Conservation (phyloP, 2,329 filamentous ascomycete genomes). For the Pseudopyricularia cyperi region DNA sequence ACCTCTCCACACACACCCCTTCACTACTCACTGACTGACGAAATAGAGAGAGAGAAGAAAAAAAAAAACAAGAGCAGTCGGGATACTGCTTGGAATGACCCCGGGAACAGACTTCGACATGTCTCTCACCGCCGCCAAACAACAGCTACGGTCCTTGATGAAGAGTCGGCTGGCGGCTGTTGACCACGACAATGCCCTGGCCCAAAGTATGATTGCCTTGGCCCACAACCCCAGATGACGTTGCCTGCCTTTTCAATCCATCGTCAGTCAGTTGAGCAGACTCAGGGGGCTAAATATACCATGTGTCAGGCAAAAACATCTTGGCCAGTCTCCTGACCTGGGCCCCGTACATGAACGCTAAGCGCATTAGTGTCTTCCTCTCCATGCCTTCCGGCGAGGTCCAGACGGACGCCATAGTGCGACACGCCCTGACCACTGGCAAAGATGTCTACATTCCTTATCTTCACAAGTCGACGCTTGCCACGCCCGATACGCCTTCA, state of each 20-base stretch:
- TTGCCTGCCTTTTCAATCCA: background rate
- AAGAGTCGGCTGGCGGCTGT: slow-evolving; percentile 51
- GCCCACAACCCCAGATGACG: background rate
- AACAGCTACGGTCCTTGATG: slow-evolving; percentile 59
- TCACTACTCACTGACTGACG: background rate
- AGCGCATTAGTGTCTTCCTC: slow-evolving; percentile 71
- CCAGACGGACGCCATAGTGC: slow-evolving; percentile 70
- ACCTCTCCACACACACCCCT: background rate
- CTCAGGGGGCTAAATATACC: slow-evolving; percentile 2
- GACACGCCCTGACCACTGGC: slow-evolving; percentile 60
- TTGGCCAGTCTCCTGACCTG: slow-evolving; percentile 53
- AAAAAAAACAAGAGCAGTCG: too few species aligned
- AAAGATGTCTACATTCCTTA: slow-evolving; percentile 91
- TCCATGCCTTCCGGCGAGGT: slow-evolving; percentile 87
- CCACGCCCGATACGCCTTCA: slow-evolving; percentile 38
- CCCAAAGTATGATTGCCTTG: slow-evolving; percentile 50
- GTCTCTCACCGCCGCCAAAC: slow-evolving; percentile 56
- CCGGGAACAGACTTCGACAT: slow-evolving; percentile 21
- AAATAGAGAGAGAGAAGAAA: background rate
- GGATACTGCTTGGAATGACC: background rate
- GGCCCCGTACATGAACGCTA: slow-evolving; percentile 62
- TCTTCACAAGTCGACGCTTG: slow-evolving; percentile 49
- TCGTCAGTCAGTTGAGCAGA: background rate
- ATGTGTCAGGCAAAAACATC: slow-evolving; percentile 45
- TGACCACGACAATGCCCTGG: slow-evolving; percentile 43